These are phyloP conservation scores for Taphrina communis DNA, from an alignment of 1,139 yeast species.

Conservation along the genomic window DNA sequence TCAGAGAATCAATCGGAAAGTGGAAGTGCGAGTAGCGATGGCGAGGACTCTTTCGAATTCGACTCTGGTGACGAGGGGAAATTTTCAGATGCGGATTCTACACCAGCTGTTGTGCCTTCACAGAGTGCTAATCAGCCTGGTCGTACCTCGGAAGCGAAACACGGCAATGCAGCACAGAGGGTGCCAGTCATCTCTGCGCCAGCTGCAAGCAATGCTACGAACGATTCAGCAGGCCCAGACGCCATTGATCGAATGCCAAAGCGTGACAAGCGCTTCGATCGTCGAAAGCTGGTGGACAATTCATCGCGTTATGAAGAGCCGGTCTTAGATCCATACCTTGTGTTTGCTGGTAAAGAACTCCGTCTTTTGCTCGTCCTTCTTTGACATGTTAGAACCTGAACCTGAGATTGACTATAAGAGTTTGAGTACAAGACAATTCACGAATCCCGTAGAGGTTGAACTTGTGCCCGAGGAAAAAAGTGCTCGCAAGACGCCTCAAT, in stretches of 20 bases:
- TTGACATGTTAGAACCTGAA: constrained; percentile 14
- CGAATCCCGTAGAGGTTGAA: constrained; percentile 21
- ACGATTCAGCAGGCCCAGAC: not conserved
- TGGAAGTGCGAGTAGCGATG: not conserved
- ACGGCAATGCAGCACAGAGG: not conserved
- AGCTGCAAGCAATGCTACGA: not conserved
- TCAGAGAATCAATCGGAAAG: not conserved
- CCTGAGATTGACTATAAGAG: constrained; percentile 18
- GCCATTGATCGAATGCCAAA: not conserved
- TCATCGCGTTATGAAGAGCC: constrained; percentile 38
- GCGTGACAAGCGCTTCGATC: constrained; percentile 19
- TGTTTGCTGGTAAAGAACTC: constrained; percentile 9
- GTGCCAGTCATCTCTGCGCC: not conserved
- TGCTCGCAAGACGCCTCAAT: constrained; percentile 8
- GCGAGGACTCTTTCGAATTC: constrained; percentile 13
- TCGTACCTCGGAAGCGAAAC: not conserved
- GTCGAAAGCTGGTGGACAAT: constrained; percentile 36
- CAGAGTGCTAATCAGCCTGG: not conserved
- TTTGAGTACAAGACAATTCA: constrained; percentile 13
- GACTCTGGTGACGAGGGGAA: constrained; percentile 31
- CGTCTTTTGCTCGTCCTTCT: not conserved
- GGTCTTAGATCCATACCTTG: constrained; percentile 30
- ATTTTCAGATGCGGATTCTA: not conserved
- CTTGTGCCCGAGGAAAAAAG: constrained; percentile 21
- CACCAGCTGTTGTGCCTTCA: not conserved